Evolutionary conservation across 2,329 filamentous ascomycete genomes (phyloP).

Genomic region (Aureobasidium pullulans): DNA sequence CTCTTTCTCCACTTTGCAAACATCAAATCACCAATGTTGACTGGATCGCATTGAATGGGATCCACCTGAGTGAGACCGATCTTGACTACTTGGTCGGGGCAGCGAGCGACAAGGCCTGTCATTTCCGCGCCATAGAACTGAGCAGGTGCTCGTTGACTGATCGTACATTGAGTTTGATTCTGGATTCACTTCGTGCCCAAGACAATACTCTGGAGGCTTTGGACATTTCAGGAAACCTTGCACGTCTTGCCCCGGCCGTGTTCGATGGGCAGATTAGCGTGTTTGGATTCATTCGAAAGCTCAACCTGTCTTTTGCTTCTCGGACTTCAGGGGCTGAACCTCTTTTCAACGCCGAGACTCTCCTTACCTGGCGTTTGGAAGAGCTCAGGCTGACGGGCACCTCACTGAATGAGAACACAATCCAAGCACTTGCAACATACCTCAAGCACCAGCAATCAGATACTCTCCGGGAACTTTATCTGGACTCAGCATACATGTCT

Average conservation of each 20-base stretch:
- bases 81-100: constrained; percentile 60
- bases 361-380: constrained; percentile 60
- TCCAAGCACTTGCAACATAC: constrained; percentile 58
- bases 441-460: constrained; percentile 47
- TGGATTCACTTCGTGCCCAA: constrained; percentile 58
- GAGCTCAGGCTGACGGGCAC: constrained; percentile 60
- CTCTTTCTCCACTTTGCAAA: constrained; percentile 60
- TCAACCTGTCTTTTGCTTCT: constrained; percentile 59
- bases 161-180: constrained; percentile 51
- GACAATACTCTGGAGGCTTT: constrained; percentile 60
- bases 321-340: constrained; percentile 56
- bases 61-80: constrained; percentile 63
- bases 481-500: constrained; percentile 60
- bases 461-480: constrained; percentile 52
- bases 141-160: constrained; percentile 56
- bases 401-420: constrained; percentile 52
- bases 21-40: constrained; percentile 61
- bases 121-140: constrained; percentile 60
- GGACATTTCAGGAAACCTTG: constrained; percentile 60
- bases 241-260: constrained; percentile 55
- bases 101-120: constrained; percentile 57
- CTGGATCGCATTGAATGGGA: constrained; percentile 62
- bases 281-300: constrained; percentile 57
- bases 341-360: constrained; percentile 57
- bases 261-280: constrained; percentile 60